phyloP scores from a whole-genome alignment of 2,329 filamentous ascomycete species.

The Apiospora marii region DNA sequence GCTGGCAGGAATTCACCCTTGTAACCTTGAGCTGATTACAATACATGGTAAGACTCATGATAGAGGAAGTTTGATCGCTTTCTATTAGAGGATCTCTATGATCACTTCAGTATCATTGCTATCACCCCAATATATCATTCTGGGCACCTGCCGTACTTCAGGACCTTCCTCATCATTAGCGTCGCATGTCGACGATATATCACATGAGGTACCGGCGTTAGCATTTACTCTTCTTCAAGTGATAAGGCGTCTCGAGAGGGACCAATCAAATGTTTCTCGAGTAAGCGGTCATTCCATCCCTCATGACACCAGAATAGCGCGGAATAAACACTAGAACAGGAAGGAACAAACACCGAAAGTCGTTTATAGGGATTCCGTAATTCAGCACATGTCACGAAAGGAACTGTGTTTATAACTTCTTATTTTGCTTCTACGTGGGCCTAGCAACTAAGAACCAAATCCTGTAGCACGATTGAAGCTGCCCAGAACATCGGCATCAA shows the following conservation, averaged over 20 bases:
- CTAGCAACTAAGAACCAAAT: slow-evolving; percentile 27
- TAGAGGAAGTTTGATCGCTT: background rate
- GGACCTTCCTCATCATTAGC: background rate
- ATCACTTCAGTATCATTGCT: background rate
- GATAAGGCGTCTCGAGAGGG: too few relatives aligned
- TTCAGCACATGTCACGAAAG: background rate
- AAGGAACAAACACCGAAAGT: too few relatives aligned
- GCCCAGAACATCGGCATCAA: slow-evolving; percentile 75
- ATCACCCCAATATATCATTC: background rate
- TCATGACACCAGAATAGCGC: too few relatives aligned
- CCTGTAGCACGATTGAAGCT: slow-evolving; percentile 55
- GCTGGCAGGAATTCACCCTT: background rate
- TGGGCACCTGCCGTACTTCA: too few relatives aligned
- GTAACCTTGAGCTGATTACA: background rate
- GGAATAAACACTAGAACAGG: too few relatives aligned
- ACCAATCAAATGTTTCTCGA: too few relatives aligned
- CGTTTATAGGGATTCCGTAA: too few relatives aligned
- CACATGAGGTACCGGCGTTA: too few relatives aligned
- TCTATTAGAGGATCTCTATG: background rate
- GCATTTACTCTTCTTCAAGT: too few relatives aligned
- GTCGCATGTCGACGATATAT: too few relatives aligned
- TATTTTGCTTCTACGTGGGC: too few relatives aligned
- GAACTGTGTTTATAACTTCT: background rate
- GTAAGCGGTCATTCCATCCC: too few relatives aligned
- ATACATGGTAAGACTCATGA: background rate